Base-by-base conservation (phyloP, 176 grass and related monocot genomes). In the Rhipidocladum racemiflorum region DNA sequence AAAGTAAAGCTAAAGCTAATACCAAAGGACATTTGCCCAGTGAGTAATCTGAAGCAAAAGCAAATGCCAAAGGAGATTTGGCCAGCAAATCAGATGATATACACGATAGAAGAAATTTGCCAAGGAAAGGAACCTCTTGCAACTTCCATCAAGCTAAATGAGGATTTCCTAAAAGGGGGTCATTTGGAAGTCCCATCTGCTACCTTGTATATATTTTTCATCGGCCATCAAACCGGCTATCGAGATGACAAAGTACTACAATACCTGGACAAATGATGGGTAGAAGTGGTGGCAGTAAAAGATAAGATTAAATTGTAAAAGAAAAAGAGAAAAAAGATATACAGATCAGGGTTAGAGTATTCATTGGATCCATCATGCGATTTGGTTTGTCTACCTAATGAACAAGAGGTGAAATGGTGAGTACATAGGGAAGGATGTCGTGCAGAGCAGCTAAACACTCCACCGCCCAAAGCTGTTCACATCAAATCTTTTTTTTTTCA, bases 11-110 rank as follows among this genome's bases (percentile, higher is more conserved):
- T 86, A 86, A 70, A 87, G 65, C 44, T 86, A 91, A 24, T 85
- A 85, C 90, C 93, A 92, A 92, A 91, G 83, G 85, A 87, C 88
- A 92, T 85, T 89, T 92, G 80, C 80, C 87, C 75, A 60, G 57
- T 21, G 32, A 84, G 78, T 35, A 49, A 77, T 54, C n/a, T 60
- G 78, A 79, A 62, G 44, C 46, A 77, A 72, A 61, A 49, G 23
- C 12, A n/a, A n/a, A n/a, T n/a, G n/a, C n/a, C n/a, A n/a, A n/a
- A n/a, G n/a, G 88, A 97, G 90, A 97, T 89, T 91, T 93, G 91
- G 81, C 86, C 65, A 81, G 59, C 77, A 89, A 85, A 92, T 85
- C 67, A 82, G 70, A 30, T 50, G 84, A 72, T 68, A 68, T 6
- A 34, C 53, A 43, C 18, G 35, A 82, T 16, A 7, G 79, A 82